A percentile compares a stretch with the other conserved stretches of the same genome.
Evolutionary conservation across 441 rosid genomes (phyloP).

Genomic region (Eutrema salsugineum): DNA sequence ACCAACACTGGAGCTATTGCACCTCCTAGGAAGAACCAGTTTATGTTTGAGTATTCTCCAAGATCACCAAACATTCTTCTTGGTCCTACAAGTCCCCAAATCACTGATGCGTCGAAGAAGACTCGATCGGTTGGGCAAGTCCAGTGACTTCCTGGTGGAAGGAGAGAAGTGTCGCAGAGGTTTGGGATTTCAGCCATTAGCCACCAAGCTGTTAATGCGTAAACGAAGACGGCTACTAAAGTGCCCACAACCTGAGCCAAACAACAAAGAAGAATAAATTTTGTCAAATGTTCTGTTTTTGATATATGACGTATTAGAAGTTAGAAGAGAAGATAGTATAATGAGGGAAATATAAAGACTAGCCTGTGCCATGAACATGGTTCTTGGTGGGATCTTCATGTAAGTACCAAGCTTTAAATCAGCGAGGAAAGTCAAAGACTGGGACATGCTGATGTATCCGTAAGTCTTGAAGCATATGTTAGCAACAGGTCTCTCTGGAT

Average conservation of each 20-base stretch:
- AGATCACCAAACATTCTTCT: constrained; percentile 65
- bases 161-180: constrained; percentile 51
- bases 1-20: constrained; percentile 63
- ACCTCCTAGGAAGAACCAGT: constrained; percentile 73
- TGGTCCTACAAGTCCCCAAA: constrained; percentile 84
- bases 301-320: too few relatives aligned
- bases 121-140: constrained; percentile 61
- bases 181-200: constrained; percentile 56
- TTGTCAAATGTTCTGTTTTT: neutral
- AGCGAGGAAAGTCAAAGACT: constrained; percentile 51
- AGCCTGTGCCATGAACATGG: constrained; percentile 77
- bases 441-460: constrained; percentile 76
- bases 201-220: constrained; percentile 68
- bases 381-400: constrained; percentile 84
- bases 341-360: neutral
- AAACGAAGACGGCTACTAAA: constrained; percentile 43
- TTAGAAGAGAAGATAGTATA: neutral
- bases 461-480: constrained; percentile 88
- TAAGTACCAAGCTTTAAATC: constrained; percentile 80
- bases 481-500: constrained; percentile 79
- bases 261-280: neutral
- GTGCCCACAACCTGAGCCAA: constrained; percentile 40
- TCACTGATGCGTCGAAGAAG: constrained; percentile 68
- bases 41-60: constrained; percentile 58
- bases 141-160: constrained; percentile 65